A percentile compares a stretch with the other conserved stretches of the same genome.
Evolutionary conservation across 257 asterid species (phyloP).

Genomic region (Ilex asprella): DNA sequence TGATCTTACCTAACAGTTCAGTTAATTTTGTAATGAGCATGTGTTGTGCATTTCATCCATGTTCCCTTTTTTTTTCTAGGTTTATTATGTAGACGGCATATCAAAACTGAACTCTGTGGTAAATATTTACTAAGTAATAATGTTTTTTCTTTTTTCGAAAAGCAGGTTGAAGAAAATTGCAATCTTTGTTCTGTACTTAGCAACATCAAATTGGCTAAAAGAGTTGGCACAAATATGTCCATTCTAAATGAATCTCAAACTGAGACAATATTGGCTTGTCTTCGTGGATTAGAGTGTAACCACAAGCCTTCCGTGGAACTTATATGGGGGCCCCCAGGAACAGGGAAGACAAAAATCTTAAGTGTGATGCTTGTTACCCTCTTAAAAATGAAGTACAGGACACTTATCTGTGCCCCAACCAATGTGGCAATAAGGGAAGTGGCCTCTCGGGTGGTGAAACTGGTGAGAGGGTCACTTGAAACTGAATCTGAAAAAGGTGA

Average conservation of each 20-base stretch:
- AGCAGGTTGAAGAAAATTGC: slow-evolving; percentile 24
- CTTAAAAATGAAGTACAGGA: slow-evolving; percentile 8
- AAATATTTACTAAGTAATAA: background rate
- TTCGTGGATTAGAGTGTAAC: slow-evolving; percentile 11
- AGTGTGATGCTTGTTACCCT: slow-evolving; percentile 17
- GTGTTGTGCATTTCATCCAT: too few relatives aligned
- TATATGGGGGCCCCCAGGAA: slow-evolving; percentile 27
- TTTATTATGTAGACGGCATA: too few relatives aligned
- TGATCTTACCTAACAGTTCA: too few relatives aligned
- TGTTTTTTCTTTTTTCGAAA: background rate
- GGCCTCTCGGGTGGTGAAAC: slow-evolving; percentile 25
- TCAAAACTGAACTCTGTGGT: too few relatives aligned
- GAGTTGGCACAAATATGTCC: slow-evolving; percentile 10
- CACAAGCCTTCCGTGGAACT: slow-evolving; percentile 16
- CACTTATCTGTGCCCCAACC: slow-evolving; percentile 20
- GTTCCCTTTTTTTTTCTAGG: too few relatives aligned
- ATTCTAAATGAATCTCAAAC: slow-evolving; percentile 37
- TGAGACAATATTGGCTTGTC: slow-evolving; percentile 12
- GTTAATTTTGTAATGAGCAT: too few relatives aligned
- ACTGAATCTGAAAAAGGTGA: background rate
- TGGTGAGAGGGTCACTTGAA: slow-evolving; percentile 20
- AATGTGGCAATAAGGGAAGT: slow-evolving; percentile 28
- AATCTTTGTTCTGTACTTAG: slow-evolving; percentile 14
- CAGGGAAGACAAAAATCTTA: slow-evolving; percentile 20
- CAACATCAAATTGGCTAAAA: slow-evolving; percentile 4